Evolutionary conservation across 768 basidiomycete genomes (phyloP), one percentile per base, ranked within the genome.

Genomic region (Rickenella mellea): DNA sequence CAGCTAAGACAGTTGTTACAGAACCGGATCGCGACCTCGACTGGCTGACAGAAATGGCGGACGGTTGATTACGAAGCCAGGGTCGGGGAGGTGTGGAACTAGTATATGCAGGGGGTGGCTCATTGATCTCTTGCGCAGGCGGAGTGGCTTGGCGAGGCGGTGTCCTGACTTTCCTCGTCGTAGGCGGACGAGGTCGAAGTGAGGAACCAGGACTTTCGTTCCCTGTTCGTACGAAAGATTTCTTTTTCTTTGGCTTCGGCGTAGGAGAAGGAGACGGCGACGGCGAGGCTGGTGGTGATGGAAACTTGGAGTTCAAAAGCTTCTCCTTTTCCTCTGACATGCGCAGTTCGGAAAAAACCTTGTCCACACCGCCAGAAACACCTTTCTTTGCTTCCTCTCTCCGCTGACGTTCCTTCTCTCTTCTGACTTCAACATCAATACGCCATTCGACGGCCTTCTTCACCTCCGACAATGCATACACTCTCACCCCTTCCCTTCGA

Each of bases 401-500:
- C 39, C 79, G 73, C n/a, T 65, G 64, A 26, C 79, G 76, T 36
- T 90, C 86, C 26, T 75, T 71, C 57, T 90, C 86, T 44, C 85
- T 68, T 29, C 78, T 74, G 43, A 82, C 60, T 58, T 90, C 88
- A 20, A 80, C 71, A 6, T 91, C 88, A 48, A 90, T 77, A 14
- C 88, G 73, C 87, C 86, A 90, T 59, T 91, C 88, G 5, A 91
- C 79, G 2, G 80, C 83, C 55, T 80, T 85, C 59, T 80, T 84
- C 10, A 91, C 75, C 53, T 91, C 88, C 45, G 90, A 87, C 12
- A 91, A 66, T 14, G 88, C 88, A 58, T 91, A 91, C 14, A 91
- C 88, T 27, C 88, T 74, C 32, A 91, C 87, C 3, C 88, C 87
- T 48, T 90, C 86, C 51, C 88, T 66, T 47, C 88, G 68, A 7